Evolutionary conservation across 345 rosid genomes (phyloP).

Genomic region (Syzygium aqueum): DNA sequence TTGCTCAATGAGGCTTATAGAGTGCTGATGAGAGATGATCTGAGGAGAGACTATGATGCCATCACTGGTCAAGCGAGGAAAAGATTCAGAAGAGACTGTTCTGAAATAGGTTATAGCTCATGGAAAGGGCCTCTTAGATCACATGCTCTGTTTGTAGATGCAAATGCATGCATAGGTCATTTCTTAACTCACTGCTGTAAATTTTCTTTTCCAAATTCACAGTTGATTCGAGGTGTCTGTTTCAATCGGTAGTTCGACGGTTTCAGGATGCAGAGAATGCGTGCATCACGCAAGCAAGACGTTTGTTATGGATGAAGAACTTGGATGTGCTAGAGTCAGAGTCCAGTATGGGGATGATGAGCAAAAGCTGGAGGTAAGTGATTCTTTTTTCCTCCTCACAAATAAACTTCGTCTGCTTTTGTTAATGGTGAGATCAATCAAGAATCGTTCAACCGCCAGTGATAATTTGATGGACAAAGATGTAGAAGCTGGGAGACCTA

Average conservation of each 20-base stretch:
- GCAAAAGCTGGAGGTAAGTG: conserved; percentile 33
- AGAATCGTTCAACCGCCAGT: not conserved
- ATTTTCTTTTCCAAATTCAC: not conserved
- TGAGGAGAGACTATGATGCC: conserved; percentile 30
- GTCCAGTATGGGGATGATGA: conserved; percentile 47
- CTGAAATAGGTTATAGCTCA: conserved; percentile 29
- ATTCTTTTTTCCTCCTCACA: not conserved
- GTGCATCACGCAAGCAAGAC: conserved; percentile 51
- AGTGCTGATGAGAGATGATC: conserved; percentile 31
- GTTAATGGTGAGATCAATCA: not conserved
- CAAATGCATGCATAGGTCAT: conserved; percentile 47
- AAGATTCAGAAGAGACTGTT: conserved; percentile 3
- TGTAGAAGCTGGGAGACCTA: not conserved
- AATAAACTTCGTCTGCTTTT: no score
- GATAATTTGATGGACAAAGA: not conserved
- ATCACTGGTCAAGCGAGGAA: conserved; percentile 24
- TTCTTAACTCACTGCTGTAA: not conserved
- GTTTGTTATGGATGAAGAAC: conserved; percentile 35
- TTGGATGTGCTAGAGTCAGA: conserved; percentile 46
- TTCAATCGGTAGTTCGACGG: not conserved
- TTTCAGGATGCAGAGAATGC: conserved; percentile 58
- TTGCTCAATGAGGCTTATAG: conserved; percentile 45
- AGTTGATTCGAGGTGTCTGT: not conserved
- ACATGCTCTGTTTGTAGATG: conserved; percentile 52
- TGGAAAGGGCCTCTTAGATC: conserved; percentile 51